Conservation (phyloP, 495 filamentous ascomycete genomes). For the Hypoxylon fragiforme region DNA sequence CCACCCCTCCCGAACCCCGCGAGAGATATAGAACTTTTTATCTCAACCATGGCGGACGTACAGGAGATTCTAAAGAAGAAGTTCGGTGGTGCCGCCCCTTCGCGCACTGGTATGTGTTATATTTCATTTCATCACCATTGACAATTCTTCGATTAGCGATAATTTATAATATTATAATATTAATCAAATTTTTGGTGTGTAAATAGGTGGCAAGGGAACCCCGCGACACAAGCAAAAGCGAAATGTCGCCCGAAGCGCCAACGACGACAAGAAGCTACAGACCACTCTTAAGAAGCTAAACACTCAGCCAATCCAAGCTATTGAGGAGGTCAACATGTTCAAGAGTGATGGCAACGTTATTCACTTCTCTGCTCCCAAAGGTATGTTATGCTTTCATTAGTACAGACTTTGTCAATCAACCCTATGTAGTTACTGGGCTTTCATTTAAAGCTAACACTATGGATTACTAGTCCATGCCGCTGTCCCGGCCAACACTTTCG, state of each 20-base stretch:
- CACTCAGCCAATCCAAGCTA: constrained; percentile 95
- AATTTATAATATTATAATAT: constrained; percentile 22
- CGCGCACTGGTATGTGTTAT: constrained; percentile 70
- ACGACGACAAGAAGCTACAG: constrained; percentile 99
- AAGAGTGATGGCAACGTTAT: constrained; percentile 99
- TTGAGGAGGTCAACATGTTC: constrained; percentile 99
- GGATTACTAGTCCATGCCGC: constrained; percentile 84
- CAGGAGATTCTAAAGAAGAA: constrained; percentile 70
- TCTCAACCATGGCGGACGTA: constrained; percentile 65
- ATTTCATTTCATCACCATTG: constrained; percentile 6
- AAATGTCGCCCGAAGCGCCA: constrained; percentile 83
- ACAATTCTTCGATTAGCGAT: constrained; percentile 1
- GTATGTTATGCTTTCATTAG: too few relatives aligned
- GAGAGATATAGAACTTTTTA: constrained; percentile 1
- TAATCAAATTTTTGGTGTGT: too few relatives aligned
- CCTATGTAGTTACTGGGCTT: too few relatives aligned
- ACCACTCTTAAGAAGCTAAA: constrained; percentile 91
- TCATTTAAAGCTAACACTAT: too few relatives aligned
- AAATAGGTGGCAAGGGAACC: constrained; percentile 84
- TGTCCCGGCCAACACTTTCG: constrained; percentile 95
- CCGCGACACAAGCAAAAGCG: constrained; percentile 98
- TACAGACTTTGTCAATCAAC: too few relatives aligned
- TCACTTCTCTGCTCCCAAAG: constrained; percentile 96
- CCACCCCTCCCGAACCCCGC: constrained; percentile 15
- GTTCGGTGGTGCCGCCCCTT: constrained; percentile 68